Conservation (phyloP, 441 rosid species). For the Flueggea neowawraea region DNA sequence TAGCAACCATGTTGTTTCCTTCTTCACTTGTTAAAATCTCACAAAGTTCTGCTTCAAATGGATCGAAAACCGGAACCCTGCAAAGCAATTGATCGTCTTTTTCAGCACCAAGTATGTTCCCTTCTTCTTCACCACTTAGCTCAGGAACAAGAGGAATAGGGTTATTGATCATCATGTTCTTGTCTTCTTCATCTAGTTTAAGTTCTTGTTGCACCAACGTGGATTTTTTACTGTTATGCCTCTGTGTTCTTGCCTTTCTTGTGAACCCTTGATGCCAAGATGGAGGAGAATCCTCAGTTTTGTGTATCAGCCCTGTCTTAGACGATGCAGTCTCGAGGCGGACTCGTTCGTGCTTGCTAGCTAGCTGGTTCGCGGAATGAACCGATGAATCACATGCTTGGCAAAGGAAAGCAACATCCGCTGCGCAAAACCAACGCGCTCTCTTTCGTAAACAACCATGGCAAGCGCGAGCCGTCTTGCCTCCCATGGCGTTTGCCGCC, state of each 20-base stretch:
- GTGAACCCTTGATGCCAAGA: slow-evolving; percentile 70
- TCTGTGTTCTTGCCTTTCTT: slow-evolving; percentile 69
- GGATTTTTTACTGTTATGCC: slow-evolving; percentile 28
- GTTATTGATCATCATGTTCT: slow-evolving; percentile 4
- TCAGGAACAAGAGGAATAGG: slow-evolving; percentile 62
- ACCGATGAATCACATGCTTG: slow-evolving; percentile 69
- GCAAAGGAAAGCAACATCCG: slow-evolving; percentile 85
- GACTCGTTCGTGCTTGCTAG: slow-evolving; percentile 66
- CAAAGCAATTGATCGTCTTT: slow-evolving; percentile 42
- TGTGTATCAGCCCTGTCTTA: not conserved
- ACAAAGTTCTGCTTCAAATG: slow-evolving; percentile 29
- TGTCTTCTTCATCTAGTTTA: slow-evolving; percentile 12
- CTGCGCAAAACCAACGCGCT: slow-evolving; percentile 69
- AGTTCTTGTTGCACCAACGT: slow-evolving; percentile 2
- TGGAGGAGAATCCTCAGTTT: slow-evolving; percentile 20
- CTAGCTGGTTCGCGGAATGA: slow-evolving; percentile 76
- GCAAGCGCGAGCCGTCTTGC: slow-evolving; percentile 60
- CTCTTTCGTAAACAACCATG: slow-evolving; percentile 53
- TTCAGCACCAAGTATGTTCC: slow-evolving; percentile 25
- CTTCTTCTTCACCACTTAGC: slow-evolving; percentile 48
- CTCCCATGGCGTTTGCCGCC: slow-evolving; percentile 38
- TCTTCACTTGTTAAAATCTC: slow-evolving; percentile 8
- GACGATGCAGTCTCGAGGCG: slow-evolving; percentile 39
- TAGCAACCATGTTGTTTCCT: slow-evolving; percentile 7
- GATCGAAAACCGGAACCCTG: slow-evolving; percentile 65